These are phyloP conservation scores for Aspergillus ibericus DNA, from an alignment of 2,329 filamentous ascomycete species.

Conservation along the genomic window DNA sequence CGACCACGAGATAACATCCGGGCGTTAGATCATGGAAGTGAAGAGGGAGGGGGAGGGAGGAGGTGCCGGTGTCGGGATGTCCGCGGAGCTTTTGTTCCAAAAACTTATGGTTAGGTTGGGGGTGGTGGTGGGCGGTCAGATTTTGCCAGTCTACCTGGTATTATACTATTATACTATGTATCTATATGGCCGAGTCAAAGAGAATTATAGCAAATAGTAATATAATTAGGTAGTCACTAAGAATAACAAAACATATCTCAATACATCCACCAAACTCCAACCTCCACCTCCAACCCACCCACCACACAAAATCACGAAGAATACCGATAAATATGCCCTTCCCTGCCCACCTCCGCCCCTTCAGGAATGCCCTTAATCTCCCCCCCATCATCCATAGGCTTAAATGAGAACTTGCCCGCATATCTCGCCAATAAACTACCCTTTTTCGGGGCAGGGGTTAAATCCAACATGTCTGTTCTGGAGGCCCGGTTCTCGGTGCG, in stretches of 20 bases:
- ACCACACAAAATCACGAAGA: slow-evolving; percentile 7
- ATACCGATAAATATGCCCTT: slow-evolving; percentile 38
- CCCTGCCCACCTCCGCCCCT: slow-evolving; percentile 43
- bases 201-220: too few species aligned
- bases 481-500: slow-evolving; percentile 59
- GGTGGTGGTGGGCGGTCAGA: too few species aligned
- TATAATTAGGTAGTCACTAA: too few species aligned
- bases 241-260: too few species aligned
- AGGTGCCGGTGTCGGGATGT: too few species aligned
- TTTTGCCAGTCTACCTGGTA: too few species aligned
- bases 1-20: slow-evolving; percentile 46
- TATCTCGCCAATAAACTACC: slow-evolving; percentile 27
- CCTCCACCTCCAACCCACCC: background rate
- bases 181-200: too few species aligned
- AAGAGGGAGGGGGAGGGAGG: too few species aligned
- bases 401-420: slow-evolving; percentile 17
- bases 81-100: too few species aligned
- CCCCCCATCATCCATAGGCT: slow-evolving; percentile 28
- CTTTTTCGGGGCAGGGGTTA: slow-evolving; percentile 29
- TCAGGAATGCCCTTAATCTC: slow-evolving; percentile 65
- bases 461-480: slow-evolving; percentile 25
- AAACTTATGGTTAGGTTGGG: background rate
- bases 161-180: too few species aligned
- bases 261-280: background rate
- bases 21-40: slow-evolving; percentile 4